Evolutionary conservation across 192 early-diverging fungal genomes (phyloP).

Genomic region (Diversispora epigaea): DNA sequence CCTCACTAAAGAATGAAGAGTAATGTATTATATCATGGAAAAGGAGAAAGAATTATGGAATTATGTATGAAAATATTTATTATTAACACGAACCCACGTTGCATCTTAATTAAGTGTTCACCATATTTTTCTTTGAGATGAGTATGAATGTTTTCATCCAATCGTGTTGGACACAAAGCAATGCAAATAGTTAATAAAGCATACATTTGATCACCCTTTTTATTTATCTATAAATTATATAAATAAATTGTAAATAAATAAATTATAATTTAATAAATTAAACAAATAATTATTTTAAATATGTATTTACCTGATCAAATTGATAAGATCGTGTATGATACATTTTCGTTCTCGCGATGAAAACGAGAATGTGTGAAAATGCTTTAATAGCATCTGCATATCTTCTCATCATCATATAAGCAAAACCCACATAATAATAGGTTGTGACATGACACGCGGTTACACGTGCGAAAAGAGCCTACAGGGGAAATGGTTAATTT

Average conservation of each 20-base stretch:
- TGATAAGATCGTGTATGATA: slow-evolving; percentile 92
- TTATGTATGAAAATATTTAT: not conserved
- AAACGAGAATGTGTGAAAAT: slow-evolving; percentile 86
- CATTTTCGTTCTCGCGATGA: slow-evolving; percentile 89
- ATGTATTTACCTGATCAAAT: slow-evolving; percentile 69
- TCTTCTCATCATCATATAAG: slow-evolving; percentile 98
- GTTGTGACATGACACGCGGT: slow-evolving; percentile 97
- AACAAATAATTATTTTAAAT: too few species aligned
- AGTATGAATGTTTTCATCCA: slow-evolving; percentile 92
- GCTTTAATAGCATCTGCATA: slow-evolving; percentile 94
- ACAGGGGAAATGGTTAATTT: not conserved
- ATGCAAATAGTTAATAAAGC: slow-evolving; percentile 88
- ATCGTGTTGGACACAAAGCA: slow-evolving; percentile 84
- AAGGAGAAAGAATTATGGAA: not conserved
- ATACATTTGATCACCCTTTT: slow-evolving; percentile 96
- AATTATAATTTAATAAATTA: not conserved
- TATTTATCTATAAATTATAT: slow-evolving; percentile 57
- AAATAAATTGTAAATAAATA: not conserved
- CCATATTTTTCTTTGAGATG: slow-evolving; percentile 89
- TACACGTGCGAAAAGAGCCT: slow-evolving; percentile 90
- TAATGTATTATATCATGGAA: not conserved
- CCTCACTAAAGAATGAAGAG: slow-evolving; percentile 57
- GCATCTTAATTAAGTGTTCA: slow-evolving; percentile 86
- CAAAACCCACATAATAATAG: slow-evolving; percentile 96
- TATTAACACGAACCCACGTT: slow-evolving; percentile 59